A percentile compares a stretch with the other conserved stretches of the same genome.
phyloP scores from a whole-genome alignment of 306 rosid genomes.

The Cucumis melo region DNA sequence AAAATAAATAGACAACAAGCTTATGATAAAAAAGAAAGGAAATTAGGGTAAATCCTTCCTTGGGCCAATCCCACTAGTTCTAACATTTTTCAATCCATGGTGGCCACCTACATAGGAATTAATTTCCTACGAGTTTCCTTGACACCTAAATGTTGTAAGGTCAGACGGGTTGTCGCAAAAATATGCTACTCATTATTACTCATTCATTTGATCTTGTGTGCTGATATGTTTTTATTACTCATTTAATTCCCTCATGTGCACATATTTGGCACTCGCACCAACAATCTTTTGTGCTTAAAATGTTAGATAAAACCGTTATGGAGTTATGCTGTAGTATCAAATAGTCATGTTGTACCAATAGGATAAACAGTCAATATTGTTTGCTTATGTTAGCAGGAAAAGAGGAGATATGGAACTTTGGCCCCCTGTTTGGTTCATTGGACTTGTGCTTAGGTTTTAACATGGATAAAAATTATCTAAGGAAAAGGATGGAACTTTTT shows the following conservation, averaged over 20 bases:
- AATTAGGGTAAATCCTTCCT: too few relatives aligned
- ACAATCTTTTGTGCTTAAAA: not conserved
- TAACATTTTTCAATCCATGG: too few relatives aligned
- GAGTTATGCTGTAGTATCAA: not conserved
- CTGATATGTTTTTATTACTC: not conserved
- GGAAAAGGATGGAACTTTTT: not conserved
- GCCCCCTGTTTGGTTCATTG: not conserved
- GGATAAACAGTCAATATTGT: not conserved
- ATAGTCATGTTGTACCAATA: not conserved
- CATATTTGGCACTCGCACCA: not conserved
- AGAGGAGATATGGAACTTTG: not conserved
- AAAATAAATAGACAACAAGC: too few relatives aligned
- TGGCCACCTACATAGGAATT: too few relatives aligned
- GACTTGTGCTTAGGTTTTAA: not conserved
- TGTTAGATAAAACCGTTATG: not conserved
- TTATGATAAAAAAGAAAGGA: too few relatives aligned
- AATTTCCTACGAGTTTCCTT: too few relatives aligned
- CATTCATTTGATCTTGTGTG: not conserved
- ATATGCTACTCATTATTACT: too few relatives aligned
- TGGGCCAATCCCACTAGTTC: too few relatives aligned
- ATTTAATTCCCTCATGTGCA: not conserved
- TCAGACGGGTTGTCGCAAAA: too few relatives aligned
- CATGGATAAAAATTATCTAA: not conserved
- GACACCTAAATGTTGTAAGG: too few relatives aligned
- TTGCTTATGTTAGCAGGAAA: not conserved